Evolutionary conservation across 2,329 filamentous ascomycete genomes (phyloP), one percentile per base, ranked within the genome.

Genomic region (Aspergillus neotritici): DNA sequence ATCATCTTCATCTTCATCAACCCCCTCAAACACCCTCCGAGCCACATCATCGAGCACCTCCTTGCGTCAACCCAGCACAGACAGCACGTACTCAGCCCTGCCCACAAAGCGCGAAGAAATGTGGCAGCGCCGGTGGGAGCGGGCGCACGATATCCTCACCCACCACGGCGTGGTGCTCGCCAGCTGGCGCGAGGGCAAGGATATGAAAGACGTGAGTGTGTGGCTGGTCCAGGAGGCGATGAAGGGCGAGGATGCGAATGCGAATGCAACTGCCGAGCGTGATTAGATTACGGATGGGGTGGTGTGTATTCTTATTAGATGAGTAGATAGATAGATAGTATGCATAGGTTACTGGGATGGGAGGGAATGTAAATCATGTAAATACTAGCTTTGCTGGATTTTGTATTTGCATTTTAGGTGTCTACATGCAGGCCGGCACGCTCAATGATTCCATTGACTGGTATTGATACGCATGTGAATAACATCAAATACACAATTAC

Each of bases 31-130:
- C 14, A 47, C 46, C 15, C 41, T 55, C 17, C 53, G 55, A 35
- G 47, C 51, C 15, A 47, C 56, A 11, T 40, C 54, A 21, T 57
- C 60, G 4, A 63, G 51, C 21, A 46, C 53, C 9, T 50, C 51
- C 1, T 37, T 60, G 3, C 35, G 34, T 10, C 47, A 52, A 36
- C 44, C 49, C 11, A 54, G 49, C 34, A 48, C 21, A 25, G 47
- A 50, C 34, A 53, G 28, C 35, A 51, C 58, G 7, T 60, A 59
- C 10, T 51, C 59, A 2, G 58, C 67, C 0, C 54, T 68, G 2
- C 64, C 65, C 4, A 73, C 68, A 40, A 74, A 72, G 44, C 70
- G 71, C 7, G 67, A 74, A 43, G 72, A 75, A 43, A 54, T 73
- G 7, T 75, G 72, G 72, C 61, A 62, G 33, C 65, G 71, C 17